These are phyloP conservation scores for Claviceps humidiphila DNA, from an alignment of 2,329 filamentous ascomycete genomes.

Conservation along the genomic window DNA sequence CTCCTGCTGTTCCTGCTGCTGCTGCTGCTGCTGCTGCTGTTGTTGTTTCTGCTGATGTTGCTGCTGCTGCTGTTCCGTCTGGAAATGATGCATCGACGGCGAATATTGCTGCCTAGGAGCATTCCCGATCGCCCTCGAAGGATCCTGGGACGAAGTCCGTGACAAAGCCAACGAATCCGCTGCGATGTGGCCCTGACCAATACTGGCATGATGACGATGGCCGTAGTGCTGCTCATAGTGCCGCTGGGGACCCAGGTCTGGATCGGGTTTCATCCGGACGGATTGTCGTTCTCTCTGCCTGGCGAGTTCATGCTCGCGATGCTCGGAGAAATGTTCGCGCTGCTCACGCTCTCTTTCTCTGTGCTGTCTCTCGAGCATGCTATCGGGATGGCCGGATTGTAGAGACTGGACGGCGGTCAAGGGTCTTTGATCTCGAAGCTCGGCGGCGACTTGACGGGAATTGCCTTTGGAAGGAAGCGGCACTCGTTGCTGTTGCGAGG, in stretches of 20 bases:
- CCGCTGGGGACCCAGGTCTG: conserved; percentile 26
- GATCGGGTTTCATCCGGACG: conserved; percentile 36
- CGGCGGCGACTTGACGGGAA: conserved; percentile 4
- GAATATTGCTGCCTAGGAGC: conserved; percentile 17
- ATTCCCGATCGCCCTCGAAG: conserved; percentile 23
- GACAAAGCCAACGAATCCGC: conserved; percentile 27
- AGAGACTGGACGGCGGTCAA: conserved; percentile 5
- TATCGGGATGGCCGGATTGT: conserved; percentile 2
- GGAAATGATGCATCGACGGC: conserved; percentile 18
- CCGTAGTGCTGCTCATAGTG: conserved; percentile 31
- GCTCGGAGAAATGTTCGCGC: conserved; percentile 2
- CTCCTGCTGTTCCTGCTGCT: background rate
- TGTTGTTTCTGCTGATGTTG: background rate
- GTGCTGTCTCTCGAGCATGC: conserved; percentile 10
- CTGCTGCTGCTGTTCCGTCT: conserved; percentile 6
- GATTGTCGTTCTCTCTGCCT: conserved; percentile 15
- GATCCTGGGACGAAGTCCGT: conserved; percentile 28
- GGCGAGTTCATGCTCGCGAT: conserved; percentile 7
- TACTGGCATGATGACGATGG: conserved; percentile 26
- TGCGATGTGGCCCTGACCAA: conserved; percentile 21
- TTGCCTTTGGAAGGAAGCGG: conserved; percentile 2
- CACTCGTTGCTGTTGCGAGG: conserved; percentile 4
- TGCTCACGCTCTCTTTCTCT: conserved; percentile 10
- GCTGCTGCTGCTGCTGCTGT: background rate
- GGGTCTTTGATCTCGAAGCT: conserved; percentile 6